These are phyloP conservation scores for Withania somnifera DNA, from an alignment of 305 asterid species.

Conservation along the genomic window DNA sequence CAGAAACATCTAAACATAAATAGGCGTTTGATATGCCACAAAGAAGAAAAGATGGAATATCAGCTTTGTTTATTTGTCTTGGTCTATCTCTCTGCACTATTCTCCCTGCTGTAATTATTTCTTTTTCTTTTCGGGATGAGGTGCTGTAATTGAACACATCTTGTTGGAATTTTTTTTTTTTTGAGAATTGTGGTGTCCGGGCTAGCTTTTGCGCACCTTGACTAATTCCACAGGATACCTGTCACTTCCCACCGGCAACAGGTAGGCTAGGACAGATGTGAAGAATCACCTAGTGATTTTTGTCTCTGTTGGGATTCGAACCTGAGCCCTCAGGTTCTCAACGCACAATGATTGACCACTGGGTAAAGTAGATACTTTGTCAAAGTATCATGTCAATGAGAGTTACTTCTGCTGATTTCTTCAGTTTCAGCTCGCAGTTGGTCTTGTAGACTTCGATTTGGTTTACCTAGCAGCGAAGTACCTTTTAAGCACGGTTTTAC, in stretches of 20 bases:
- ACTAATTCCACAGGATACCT: too few species aligned
- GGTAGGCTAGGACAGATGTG: too few species aligned
- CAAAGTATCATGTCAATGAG: neutral
- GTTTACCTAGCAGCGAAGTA: neutral
- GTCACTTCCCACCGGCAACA: too few species aligned
- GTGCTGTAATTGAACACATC: neutral
- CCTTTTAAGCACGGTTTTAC: neutral
- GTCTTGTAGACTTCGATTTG: neutral
- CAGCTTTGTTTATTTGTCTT: neutral
- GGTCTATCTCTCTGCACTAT: neutral
- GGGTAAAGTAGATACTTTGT: neutral
- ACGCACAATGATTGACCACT: too few species aligned
- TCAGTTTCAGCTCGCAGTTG: neutral
- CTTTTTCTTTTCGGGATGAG: neutral
- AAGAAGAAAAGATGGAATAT: neutral
- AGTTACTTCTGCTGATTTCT: conserved; percentile 1
- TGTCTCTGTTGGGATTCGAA: too few species aligned
- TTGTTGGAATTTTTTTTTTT: neutral
- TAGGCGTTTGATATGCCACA: neutral
- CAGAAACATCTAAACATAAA: neutral
- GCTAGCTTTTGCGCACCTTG: too few species aligned
- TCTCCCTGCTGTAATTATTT: neutral
- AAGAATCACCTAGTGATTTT: too few species aligned
- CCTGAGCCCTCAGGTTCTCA: too few species aligned
- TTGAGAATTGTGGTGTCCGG: too few species aligned